phyloP scores from a whole-genome alignment of 805 yeast genomes.

The Scheffersomyces spartinae region DNA sequence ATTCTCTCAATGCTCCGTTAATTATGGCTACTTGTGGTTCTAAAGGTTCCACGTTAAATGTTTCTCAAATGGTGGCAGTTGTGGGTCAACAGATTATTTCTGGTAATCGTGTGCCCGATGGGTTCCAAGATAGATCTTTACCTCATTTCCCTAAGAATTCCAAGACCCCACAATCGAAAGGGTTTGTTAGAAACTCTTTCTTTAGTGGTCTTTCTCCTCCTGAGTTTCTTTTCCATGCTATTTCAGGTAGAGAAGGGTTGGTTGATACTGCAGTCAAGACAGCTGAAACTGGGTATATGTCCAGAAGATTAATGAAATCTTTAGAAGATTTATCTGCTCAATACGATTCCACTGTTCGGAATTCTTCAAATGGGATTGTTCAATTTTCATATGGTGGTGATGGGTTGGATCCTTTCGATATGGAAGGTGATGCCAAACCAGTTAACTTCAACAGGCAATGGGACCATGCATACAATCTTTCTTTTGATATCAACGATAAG shows the following conservation, averaged over 20 bases:
- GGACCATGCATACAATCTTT: conserved; percentile 79
- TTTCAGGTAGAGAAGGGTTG: conserved; percentile 98
- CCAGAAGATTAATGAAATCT: conserved; percentile 95
- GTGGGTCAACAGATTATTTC: conserved; percentile 98
- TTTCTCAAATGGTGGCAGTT: conserved; percentile 99
- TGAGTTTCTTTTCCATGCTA: conserved; percentile 95
- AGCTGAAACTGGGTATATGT: conserved; percentile 98
- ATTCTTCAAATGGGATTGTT: conserved; percentile 91
- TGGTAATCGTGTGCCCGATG: conserved; percentile 99
- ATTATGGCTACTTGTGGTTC: conserved; percentile 99
- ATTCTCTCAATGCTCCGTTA: conserved; percentile 84
- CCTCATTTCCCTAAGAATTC: conserved; percentile 96
- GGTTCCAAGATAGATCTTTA: conserved; percentile 96
- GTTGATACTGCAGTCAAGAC: conserved; percentile 99
- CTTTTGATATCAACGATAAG: conserved; percentile 42
- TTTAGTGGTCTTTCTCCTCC: conserved; percentile 92
- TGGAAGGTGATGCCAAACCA: conserved; percentile 98
- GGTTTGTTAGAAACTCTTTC: conserved; percentile 94
- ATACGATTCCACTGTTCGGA: conserved; percentile 90
- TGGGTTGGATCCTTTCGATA: conserved; percentile 94
- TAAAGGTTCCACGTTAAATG: conserved; percentile 94
- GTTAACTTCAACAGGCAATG: conserved; percentile 90
- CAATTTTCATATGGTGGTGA: conserved; percentile 98
- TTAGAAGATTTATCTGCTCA: conserved; percentile 89
- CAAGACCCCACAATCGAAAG: conserved; percentile 95